These are phyloP conservation scores for Medicago arabica DNA, from an alignment of 306 rosid genomes.

Conservation along the genomic window DNA sequence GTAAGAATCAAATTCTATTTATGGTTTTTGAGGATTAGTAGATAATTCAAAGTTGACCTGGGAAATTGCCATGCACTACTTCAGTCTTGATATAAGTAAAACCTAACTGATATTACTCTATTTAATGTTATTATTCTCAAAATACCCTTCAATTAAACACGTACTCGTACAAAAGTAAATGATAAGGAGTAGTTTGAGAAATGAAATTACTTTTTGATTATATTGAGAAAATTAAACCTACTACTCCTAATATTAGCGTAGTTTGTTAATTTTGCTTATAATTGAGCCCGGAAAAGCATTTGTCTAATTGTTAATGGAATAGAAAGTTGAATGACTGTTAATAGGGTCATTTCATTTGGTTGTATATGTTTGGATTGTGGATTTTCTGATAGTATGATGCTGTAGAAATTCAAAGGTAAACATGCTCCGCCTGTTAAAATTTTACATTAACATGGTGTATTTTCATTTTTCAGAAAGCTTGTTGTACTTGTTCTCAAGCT, in stretches of 20 bases:
- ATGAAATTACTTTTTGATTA: too few relatives aligned
- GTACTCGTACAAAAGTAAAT: too few relatives aligned
- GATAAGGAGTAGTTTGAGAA: too few relatives aligned
- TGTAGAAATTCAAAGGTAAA: slow-evolving; percentile 22
- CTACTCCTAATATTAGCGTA: too few relatives aligned
- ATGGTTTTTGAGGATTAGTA: slow-evolving; percentile 13
- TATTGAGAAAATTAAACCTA: too few relatives aligned
- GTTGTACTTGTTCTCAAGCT: slow-evolving; percentile 84
- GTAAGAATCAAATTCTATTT: slow-evolving; percentile 1
- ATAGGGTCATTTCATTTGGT: background rate
- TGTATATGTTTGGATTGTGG: slow-evolving; percentile 24
- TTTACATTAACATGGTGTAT: slow-evolving; percentile 23
- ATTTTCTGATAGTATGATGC: slow-evolving; percentile 33
- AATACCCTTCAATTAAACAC: too few relatives aligned
- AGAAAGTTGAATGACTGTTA: slow-evolving; percentile 20
- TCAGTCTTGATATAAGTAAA: too few relatives aligned
- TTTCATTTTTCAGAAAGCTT: slow-evolving; percentile 72
- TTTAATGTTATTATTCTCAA: too few relatives aligned
- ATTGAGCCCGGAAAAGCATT: too few relatives aligned
- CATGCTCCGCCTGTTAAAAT: slow-evolving; percentile 24
- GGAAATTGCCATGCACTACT: background rate
- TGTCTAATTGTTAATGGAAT: background rate
- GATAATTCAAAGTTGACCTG: slow-evolving; percentile 4
- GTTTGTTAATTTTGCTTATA: too few relatives aligned
- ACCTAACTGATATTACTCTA: too few relatives aligned